Evolutionary conservation across 306 rosid species (phyloP).

Genomic region (Inga oerstediana): DNA sequence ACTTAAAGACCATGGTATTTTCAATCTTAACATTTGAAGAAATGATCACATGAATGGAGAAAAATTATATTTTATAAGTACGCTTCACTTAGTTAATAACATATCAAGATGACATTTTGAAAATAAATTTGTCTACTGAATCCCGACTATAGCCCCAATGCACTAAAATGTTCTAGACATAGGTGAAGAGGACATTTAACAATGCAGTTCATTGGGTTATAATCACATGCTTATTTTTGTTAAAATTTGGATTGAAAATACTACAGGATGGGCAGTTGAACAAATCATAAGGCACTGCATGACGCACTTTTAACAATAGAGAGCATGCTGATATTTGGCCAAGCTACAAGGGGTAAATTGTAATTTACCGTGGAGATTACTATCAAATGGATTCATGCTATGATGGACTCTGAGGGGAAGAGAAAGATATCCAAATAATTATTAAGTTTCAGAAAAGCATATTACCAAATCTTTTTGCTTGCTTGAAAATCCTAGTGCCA

Average conservation of each 20-base stretch:
- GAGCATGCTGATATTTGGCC: background rate
- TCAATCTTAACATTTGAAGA: background rate
- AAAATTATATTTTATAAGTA: background rate
- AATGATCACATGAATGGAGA: background rate
- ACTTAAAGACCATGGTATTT: background rate
- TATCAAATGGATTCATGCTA: background rate
- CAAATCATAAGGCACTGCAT: background rate
- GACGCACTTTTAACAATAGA: background rate
- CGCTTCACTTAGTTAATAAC: background rate
- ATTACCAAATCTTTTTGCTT: constrained; percentile 79
- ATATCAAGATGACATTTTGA: background rate
- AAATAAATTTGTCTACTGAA: background rate
- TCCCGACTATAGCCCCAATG: background rate
- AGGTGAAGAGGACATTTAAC: background rate
- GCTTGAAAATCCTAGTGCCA: constrained; percentile 92
- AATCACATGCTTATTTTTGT: background rate
- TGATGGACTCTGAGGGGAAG: constrained; percentile 2
- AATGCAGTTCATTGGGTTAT: background rate
- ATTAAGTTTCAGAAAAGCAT: constrained; percentile 39
- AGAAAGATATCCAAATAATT: constrained; percentile 25
- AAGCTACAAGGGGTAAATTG: background rate
- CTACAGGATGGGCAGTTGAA: background rate
- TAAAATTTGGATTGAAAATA: background rate
- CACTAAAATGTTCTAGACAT: background rate
- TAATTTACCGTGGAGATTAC: background rate